These are phyloP conservation scores for Phaeosphaeria sp. DNA, from an alignment of 2,329 filamentous ascomycete species.

Conservation along the genomic window DNA sequence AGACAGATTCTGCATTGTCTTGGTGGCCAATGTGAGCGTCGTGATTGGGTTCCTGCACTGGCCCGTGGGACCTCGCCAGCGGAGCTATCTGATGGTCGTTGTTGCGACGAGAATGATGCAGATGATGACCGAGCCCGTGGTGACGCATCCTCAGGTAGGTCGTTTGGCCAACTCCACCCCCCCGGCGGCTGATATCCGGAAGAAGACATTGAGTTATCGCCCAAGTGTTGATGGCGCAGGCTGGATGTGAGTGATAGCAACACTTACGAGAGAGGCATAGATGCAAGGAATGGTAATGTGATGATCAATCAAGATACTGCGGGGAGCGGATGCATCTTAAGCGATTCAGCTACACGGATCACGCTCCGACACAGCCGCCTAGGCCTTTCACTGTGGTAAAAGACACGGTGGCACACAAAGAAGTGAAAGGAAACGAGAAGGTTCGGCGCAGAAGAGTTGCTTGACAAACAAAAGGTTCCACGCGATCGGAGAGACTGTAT, in stretches of 20 bases:
- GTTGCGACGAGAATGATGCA: constrained; percentile 18
- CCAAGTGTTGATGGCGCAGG: constrained; percentile 4
- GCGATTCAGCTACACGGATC: constrained; percentile 22
- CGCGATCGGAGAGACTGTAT: constrained; percentile 16
- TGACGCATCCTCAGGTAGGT: constrained; percentile 46
- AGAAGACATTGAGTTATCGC: constrained; percentile 47
- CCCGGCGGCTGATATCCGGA: constrained; percentile 48
- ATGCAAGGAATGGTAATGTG: constrained; percentile 22
- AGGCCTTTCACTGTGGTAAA: constrained; percentile 19
- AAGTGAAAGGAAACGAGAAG: constrained; percentile 15
- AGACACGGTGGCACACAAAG: constrained; percentile 41
- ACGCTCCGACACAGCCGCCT: constrained; percentile 26
- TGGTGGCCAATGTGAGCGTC: constrained; percentile 65
- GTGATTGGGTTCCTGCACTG: constrained; percentile 22
- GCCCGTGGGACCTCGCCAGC: constrained; percentile 17
- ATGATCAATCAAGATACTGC: constrained; percentile 24
- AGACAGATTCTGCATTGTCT: constrained; percentile 90
- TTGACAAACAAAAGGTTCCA: constrained; percentile 20
- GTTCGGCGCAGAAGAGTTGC: constrained; percentile 14
- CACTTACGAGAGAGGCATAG: constrained; percentile 33
- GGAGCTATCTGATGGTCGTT: constrained; percentile 23
- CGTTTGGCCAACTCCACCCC: constrained; percentile 56
- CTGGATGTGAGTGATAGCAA: constrained; percentile 22
- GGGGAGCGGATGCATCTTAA: constrained; percentile 29
- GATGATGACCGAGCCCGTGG: constrained; percentile 15